These are phyloP conservation scores for Avena eriantha DNA, from an alignment of 176 grass and related monocot genomes.

Conservation along the genomic window DNA sequence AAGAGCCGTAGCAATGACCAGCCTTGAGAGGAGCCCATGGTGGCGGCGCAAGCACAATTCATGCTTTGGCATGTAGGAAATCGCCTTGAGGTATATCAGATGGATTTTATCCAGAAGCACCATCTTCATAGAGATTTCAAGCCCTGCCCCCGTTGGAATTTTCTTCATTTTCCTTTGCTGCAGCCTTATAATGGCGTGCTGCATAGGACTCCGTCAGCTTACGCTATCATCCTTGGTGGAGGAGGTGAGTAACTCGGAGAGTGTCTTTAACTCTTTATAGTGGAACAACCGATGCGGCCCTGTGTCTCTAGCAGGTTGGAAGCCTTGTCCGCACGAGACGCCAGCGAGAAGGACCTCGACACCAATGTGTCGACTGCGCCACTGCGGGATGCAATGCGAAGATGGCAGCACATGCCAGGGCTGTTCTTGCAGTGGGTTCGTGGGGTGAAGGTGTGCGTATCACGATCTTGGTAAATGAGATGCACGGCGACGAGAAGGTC, in stretches of 20 bases:
- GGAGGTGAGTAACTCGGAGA: not conserved
- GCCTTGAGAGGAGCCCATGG: conserved; percentile 26
- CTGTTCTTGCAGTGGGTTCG: not conserved
- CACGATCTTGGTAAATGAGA: not conserved
- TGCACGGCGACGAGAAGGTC: not conserved
- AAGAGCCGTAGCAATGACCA: conserved; percentile 26
- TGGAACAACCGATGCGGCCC: not conserved
- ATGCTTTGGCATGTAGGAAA: not conserved
- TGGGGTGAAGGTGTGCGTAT: not conserved
- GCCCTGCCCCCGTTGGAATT: too few species aligned
- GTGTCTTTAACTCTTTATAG: too few species aligned
- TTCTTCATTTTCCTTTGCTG: too few species aligned
- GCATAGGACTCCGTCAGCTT: too few species aligned
- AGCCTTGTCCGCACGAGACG: not conserved
- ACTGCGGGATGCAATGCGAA: not conserved
- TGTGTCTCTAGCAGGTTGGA: not conserved
- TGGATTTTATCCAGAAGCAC: conserved; percentile 1
- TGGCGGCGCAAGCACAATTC: not conserved
- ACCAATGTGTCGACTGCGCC: not conserved
- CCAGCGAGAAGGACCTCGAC: not conserved
- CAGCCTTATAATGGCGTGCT: too few species aligned
- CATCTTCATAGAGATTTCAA: not conserved
- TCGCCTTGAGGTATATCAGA: not conserved
- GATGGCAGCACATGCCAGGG: not conserved
- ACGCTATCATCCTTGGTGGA: too few species aligned